phyloP scores from a whole-genome alignment of 805 yeast species.

The Nakazawaea siamensis region DNA sequence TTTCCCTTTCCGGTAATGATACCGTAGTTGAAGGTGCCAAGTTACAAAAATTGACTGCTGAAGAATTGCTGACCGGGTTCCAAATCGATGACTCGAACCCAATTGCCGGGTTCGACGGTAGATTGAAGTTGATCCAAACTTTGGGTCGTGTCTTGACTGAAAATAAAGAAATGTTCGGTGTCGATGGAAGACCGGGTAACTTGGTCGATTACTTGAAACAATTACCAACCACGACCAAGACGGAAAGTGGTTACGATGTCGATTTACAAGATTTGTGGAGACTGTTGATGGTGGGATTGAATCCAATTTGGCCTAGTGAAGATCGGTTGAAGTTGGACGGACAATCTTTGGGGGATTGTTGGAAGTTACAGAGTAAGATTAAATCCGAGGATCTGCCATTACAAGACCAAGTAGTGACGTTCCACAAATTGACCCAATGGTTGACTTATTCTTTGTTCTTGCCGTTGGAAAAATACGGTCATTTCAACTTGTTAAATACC shows the following conservation, averaged over 20 bases:
- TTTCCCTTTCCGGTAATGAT: constrained; percentile 28
- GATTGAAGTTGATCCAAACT: constrained; percentile 35
- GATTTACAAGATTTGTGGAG: constrained; percentile 45
- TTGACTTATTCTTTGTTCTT: constrained; percentile 50
- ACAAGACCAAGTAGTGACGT: constrained; percentile 40
- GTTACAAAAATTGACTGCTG: constrained; percentile 26
- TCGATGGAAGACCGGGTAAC: constrained; percentile 34
- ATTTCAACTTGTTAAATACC: constrained; percentile 29
- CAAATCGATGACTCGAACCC: constrained; percentile 42
- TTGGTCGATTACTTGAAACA: constrained; percentile 39
- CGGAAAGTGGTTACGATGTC: constrained; percentile 19
- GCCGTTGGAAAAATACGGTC: constrained; percentile 40
- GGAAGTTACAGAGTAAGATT: constrained; percentile 34
- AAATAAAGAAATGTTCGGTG: constrained; percentile 31
- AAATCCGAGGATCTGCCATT: constrained; percentile 20
- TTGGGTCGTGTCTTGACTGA: constrained; percentile 38
- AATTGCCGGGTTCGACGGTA: constrained; percentile 47
- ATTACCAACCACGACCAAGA: constrained; percentile 13
- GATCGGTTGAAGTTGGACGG: constrained; percentile 46
- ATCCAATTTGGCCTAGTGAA: constrained; percentile 52
- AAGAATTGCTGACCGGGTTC: constrained; percentile 30
- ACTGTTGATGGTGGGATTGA: constrained; percentile 45
- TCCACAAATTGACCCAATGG: constrained; percentile 65
- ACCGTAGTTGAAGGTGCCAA: constrained; percentile 36
- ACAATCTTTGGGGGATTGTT: constrained; percentile 52